phyloP scores from a whole-genome alignment of 257 asterid genomes.

The Sherardia arvensis region DNA sequence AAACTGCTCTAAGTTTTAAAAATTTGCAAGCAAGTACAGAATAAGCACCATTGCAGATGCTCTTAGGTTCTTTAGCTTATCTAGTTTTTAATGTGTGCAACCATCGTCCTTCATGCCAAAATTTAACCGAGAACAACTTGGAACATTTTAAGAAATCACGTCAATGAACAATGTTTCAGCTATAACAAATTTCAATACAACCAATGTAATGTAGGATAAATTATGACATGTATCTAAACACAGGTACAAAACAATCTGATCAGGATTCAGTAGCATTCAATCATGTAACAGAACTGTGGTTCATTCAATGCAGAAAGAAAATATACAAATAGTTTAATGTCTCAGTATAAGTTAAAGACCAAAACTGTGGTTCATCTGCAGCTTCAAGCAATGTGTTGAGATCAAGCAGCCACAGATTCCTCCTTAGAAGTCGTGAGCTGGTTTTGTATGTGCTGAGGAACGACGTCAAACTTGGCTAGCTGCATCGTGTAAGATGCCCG shows the following conservation, averaged over 20 bases:
- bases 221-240: not conserved
- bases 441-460: conserved; percentile 93
- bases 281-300: not conserved
- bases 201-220: not conserved
- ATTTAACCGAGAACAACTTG: not conserved
- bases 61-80: too few relatives aligned
- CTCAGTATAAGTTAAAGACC: not conserved
- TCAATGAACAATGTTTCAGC: not conserved
- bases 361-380: not conserved
- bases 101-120: not conserved
- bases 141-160: not conserved
- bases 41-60: too few relatives aligned
- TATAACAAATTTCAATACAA: not conserved
- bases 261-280: not conserved
- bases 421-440: conserved; percentile 65
- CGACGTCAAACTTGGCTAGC: conserved; percentile 87
- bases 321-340: not conserved
- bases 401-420: conserved; percentile 64
- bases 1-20: too few relatives aligned
- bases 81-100: too few relatives aligned
- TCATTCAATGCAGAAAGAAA: not conserved
- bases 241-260: not conserved
- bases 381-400: not conserved
- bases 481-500: conserved; percentile 97
- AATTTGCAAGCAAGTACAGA: too few relatives aligned